A percentile compares a stretch with the other conserved stretches of the same genome.
These are phyloP conservation scores for Oleoguttula mirabilis DNA, from an alignment of 495 filamentous ascomycete species.

Conservation along the genomic window DNA sequence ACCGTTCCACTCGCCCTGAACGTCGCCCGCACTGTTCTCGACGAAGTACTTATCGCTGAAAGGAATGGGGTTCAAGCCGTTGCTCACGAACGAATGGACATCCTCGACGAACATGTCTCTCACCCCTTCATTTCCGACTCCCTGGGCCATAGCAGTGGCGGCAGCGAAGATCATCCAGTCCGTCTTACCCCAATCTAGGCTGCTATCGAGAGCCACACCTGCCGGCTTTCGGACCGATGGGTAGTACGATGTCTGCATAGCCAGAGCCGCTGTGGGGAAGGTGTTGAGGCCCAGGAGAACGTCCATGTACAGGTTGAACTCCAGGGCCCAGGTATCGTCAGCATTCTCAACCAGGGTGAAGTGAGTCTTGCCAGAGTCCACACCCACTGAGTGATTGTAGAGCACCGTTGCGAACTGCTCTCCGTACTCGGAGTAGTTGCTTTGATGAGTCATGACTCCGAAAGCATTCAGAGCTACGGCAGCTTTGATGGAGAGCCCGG, in stretches of 20 bases:
- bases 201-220: constrained; percentile 15
- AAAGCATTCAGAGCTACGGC: constrained; percentile 43
- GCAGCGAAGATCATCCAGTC: constrained; percentile 25
- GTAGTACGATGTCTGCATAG: constrained; percentile 17
- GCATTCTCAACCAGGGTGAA: constrained; percentile 35
- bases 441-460: constrained; percentile 32
- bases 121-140: constrained; percentile 4
- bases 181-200: constrained; percentile 15
- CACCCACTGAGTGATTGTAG: constrained; percentile 32
- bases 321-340: constrained; percentile 30
- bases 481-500: constrained; percentile 46
- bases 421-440: constrained; percentile 33
- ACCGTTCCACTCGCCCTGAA: not conserved
- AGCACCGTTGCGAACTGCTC: constrained; percentile 32
- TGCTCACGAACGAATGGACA: constrained; percentile 37
- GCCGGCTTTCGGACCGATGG: constrained; percentile 3
- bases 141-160: constrained; percentile 7
- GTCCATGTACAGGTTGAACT: constrained; percentile 39
- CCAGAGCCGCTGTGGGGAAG: constrained; percentile 13
- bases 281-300: constrained; percentile 34
- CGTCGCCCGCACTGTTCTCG: constrained; percentile 12
- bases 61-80: constrained; percentile 37
- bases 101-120: constrained; percentile 30
- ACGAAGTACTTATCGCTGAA: constrained; percentile 34
- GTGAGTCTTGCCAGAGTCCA: constrained; percentile 32